Conservation (phyloP, 2,329 filamentous ascomycete genomes). For the Colletotrichum coccodes region DNA sequence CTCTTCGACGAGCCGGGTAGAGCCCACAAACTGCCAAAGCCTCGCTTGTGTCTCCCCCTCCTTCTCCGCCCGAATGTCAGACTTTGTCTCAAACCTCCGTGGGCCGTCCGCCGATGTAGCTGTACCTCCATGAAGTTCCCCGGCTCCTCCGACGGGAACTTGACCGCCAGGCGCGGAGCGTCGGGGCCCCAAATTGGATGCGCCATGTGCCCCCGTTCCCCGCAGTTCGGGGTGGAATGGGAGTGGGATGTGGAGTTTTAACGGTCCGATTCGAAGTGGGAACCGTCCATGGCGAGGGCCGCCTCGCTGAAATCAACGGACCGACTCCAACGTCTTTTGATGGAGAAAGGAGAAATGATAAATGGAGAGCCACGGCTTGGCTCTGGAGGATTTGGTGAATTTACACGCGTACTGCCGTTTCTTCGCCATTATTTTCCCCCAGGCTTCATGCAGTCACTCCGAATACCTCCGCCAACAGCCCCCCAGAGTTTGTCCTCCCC, state of each 20-base stretch:
- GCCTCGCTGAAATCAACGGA: constrained; percentile 29
- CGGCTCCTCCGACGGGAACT: constrained; percentile 12
- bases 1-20: neutral
- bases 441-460: neutral
- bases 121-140: constrained; percentile 5
- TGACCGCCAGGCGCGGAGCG: constrained; percentile 11
- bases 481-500: neutral
- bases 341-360: constrained; percentile 12
- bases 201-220: constrained; percentile 3
- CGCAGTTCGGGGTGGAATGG: constrained; percentile 1
- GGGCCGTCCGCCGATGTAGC: neutral
- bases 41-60: neutral
- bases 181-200: constrained; percentile 19
- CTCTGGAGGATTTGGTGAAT: neutral
- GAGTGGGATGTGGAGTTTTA: neutral
- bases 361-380: constrained; percentile 26
- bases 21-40: neutral
- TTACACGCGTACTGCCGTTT: neutral
- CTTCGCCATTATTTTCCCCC: neutral
- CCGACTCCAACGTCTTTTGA: constrained; percentile 22
- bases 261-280: constrained; percentile 25
- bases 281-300: neutral
- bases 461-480: neutral
- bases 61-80: neutral
- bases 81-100: neutral